Percentiles rank a stretch among this genome's conserved stretches.
Evolutionary conservation across 768 basidiomycete species (phyloP).

Genomic region (Pisolithus sp.): DNA sequence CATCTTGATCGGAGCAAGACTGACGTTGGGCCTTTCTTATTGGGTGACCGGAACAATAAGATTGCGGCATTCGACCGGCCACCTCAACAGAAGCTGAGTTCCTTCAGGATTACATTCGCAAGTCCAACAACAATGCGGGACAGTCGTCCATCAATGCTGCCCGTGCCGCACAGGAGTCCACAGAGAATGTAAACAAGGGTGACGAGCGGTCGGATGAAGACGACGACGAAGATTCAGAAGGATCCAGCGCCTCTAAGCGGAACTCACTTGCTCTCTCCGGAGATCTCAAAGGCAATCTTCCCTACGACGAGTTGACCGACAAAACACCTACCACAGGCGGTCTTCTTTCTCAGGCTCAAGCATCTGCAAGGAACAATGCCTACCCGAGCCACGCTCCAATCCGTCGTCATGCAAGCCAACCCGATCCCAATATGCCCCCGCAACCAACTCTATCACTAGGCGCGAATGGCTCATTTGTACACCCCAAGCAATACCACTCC

Average conservation of each 20-base stretch:
- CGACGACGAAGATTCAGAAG: slow-evolving; percentile 82
- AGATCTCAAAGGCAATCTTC: slow-evolving; percentile 52
- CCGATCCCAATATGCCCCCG: slow-evolving; percentile 49
- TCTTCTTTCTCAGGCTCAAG: slow-evolving; percentile 71
- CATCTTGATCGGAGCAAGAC: slow-evolving; percentile 23
- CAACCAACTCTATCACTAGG: slow-evolving; percentile 54
- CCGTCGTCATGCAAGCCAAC: slow-evolving; percentile 57
- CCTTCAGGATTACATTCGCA: slow-evolving; percentile 87
- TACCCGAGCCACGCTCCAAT: slow-evolving; percentile 72
- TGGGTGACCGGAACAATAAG: slow-evolving; percentile 30
- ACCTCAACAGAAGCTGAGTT: slow-evolving; percentile 87
- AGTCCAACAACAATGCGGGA: slow-evolving; percentile 80
- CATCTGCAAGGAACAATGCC: slow-evolving; percentile 45
- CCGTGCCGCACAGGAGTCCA: slow-evolving; percentile 62
- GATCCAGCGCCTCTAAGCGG: slow-evolving; percentile 66
- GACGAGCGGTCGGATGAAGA: slow-evolving; percentile 80
- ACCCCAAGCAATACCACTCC: slow-evolving; percentile 48
- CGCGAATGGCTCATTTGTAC: slow-evolving; percentile 39
- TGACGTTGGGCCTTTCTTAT: slow-evolving; percentile 24
- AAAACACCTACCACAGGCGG: slow-evolving; percentile 83
- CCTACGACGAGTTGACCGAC: slow-evolving; percentile 63
- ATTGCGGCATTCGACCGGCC: slow-evolving; percentile 90
- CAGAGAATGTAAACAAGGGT: slow-evolving; percentile 50
- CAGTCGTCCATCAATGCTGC: slow-evolving; percentile 72
- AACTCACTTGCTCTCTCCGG: slow-evolving; percentile 64